Evolutionary conservation across 257 asterid genomes (phyloP).

Genomic region (Penstemon davidsonii): DNA sequence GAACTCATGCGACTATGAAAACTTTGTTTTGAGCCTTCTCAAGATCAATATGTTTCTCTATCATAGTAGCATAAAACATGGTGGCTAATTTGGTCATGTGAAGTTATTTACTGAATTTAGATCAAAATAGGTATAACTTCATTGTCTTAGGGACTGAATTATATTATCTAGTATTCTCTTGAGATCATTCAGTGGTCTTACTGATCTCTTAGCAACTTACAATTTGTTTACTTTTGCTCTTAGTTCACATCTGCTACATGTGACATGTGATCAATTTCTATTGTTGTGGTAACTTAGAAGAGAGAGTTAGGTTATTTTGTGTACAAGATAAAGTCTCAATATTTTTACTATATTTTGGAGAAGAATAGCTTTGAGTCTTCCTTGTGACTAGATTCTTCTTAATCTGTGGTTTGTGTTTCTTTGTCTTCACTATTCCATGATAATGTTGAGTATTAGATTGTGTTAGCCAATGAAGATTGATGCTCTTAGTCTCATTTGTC

Average conservation of each 20-base stretch:
- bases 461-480: slow-evolving; percentile 4
- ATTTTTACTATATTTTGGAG: slow-evolving; percentile 6
- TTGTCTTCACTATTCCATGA: background rate
- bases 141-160: background rate
- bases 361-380: background rate
- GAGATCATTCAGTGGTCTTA: slow-evolving; percentile 6
- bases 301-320: background rate
- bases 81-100: background rate
- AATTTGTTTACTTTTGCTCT: background rate
- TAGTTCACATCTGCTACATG: background rate
- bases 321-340: background rate
- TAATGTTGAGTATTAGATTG: background rate
- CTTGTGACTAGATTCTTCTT: background rate
- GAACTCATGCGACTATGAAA: background rate
- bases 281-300: background rate
- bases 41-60: background rate
- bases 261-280: background rate
- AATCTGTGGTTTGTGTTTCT: background rate
- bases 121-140: background rate
- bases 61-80: background rate
- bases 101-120: background rate
- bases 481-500: slow-evolving; percentile 24
- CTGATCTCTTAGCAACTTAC: background rate
- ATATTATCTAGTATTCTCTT: background rate
- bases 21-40: background rate